Conservation (phyloP, 2,329 filamentous ascomycete genomes). For the Colletotrichum trifolii region DNA sequence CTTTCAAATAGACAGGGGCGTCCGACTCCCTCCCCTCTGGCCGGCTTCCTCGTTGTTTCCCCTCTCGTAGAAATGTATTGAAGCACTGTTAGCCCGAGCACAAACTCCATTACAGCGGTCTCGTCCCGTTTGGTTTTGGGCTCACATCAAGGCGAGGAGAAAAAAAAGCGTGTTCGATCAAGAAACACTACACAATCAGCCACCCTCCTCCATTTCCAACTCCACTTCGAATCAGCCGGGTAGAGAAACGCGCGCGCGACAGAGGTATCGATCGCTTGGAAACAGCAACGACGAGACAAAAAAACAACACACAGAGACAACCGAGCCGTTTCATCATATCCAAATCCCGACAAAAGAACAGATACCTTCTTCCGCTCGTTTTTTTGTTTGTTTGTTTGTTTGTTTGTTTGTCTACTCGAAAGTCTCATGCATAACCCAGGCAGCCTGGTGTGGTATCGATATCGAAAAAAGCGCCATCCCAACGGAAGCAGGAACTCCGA, state of each 20-base stretch:
- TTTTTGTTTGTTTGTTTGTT: background rate
- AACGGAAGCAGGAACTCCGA: conserved; percentile 15
- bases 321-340: background rate
- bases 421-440: conserved; percentile 17
- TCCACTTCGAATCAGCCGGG: background rate
- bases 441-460: conserved; percentile 32
- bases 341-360: background rate
- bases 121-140: background rate
- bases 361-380: conserved; percentile 2
- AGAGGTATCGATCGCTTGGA: conserved; percentile 30
- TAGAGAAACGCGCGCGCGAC: conserved; percentile 20
- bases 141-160: background rate
- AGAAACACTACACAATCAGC: conserved; percentile 1
- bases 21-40: too few relatives aligned
- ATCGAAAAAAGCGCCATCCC: conserved; percentile 27
- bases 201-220: background rate
- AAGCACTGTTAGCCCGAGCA: too few relatives aligned
- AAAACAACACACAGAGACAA: background rate
- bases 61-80: too few relatives aligned
- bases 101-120: too few relatives aligned
- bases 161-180: conserved; percentile 12
- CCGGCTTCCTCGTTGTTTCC: too few relatives aligned
- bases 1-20: too few relatives aligned
- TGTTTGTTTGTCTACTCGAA: conserved; percentile 1
- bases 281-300: background rate